Conservation (phyloP, 1,284 basidiomycete genomes). For the Naganishia albida region DNA sequence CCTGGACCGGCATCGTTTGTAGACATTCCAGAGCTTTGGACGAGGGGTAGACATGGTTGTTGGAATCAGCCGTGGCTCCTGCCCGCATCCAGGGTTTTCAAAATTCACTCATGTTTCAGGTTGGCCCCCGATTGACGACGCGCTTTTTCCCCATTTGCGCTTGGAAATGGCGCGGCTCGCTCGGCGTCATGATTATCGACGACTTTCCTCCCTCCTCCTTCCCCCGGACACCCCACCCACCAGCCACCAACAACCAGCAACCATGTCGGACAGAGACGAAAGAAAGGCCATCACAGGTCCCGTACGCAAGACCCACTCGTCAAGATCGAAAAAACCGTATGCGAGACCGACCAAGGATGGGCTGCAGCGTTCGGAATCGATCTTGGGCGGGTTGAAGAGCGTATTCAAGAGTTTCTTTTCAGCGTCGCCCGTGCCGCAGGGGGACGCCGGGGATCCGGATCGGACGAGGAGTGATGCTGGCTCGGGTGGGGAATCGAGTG, state of each 20-base stretch:
- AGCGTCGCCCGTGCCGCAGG: background rate
- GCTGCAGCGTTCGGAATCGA: slow-evolving; percentile 7
- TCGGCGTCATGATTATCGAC: background rate
- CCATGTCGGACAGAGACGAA: background rate
- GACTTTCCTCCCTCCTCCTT: background rate
- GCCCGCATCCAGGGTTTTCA: background rate
- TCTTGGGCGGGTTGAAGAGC: slow-evolving; percentile 18
- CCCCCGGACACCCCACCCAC: background rate
- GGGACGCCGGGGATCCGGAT: slow-evolving; percentile 8
- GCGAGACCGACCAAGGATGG: slow-evolving; percentile 7
- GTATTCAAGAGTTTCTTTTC: slow-evolving; percentile 14
- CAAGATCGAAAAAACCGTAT: slow-evolving; percentile 13
- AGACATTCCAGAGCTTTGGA: background rate
- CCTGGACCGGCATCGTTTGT: background rate
- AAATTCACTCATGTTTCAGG: slow-evolving; percentile 6
- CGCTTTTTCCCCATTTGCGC: background rate
- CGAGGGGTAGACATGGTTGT: background rate
- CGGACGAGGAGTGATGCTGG: slow-evolving; percentile 19
- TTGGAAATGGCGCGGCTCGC: background rate
- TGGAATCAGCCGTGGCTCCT: background rate
- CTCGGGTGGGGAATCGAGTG: slow-evolving; percentile 1
- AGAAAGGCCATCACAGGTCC: slow-evolving; percentile 8
- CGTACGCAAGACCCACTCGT: background rate
- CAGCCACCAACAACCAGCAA: background rate
- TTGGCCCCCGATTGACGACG: background rate